Evolutionary conservation across 352 stramenopile genomes (phyloP), one percentile per base, ranked within the genome.

Genomic region (Halophytophthora batemanensis): DNA sequence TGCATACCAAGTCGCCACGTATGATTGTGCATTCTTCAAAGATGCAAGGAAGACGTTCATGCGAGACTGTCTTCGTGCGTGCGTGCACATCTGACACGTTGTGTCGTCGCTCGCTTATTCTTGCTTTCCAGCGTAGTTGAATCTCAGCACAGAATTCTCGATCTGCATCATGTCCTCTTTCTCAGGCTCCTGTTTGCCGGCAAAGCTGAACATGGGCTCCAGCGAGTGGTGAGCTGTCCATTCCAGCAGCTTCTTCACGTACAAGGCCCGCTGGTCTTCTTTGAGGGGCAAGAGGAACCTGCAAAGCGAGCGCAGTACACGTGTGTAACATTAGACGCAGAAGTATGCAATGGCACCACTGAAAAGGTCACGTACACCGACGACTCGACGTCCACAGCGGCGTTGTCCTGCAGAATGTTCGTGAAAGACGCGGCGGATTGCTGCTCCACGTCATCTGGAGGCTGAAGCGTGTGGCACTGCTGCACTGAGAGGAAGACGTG

Each of bases 271-370:
- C 54, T 93, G 80, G 7, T 88, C 68, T 49, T 86, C 76, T 21
- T 75, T 81, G 3, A 93, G 50, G 6, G 82, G 78, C 12, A 93
- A 44, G 49, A 93, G 59, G 46, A 89, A 93, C 19, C 82, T 90
- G 31, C 53, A 21, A 3, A 21, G 23, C 28, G 10, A 3, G 4
- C 3, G 14, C 21, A 14, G 18, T 3, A 28, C 11, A 40, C 47
- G 22, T n/a, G 1, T 25, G n/a, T 33, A 6, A 45, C 8, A 7
- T 45, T 17, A 46, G 36, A 28, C 37, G 41, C 41, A 42, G 14
- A 10, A 1, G n/a, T 22, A 22, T 25, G 28, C 13, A 47, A n/a
- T 22, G n/a, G 33, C 15, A 5, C 10, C 7, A 38, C 15, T 6
- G 11, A 13, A 13, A 2, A 51, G 12, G n/a, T 36, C 18, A 84